Conservation (phyloP, 2,329 filamentous ascomycete genomes). For the Trichophyton rubrum region DNA sequence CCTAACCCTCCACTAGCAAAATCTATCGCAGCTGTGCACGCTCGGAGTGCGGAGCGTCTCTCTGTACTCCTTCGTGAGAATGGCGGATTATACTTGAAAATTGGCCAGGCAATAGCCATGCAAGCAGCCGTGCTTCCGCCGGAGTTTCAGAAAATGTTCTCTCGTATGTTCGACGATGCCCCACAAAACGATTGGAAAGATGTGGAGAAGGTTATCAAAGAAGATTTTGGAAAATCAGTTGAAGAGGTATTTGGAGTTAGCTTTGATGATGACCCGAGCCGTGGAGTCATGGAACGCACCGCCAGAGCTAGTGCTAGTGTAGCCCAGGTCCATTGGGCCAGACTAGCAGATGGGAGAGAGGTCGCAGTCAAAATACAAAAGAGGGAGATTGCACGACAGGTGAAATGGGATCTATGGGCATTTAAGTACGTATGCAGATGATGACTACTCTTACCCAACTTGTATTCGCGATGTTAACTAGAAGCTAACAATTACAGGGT, state of each 20-base stretch:
- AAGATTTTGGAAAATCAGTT: conserved; percentile 73
- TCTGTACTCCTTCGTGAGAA: conserved; percentile 73
- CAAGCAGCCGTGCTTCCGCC: conserved; percentile 87
- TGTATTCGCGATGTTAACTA: not conserved
- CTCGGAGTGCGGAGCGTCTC: conserved; percentile 68
- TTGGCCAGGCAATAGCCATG: conserved; percentile 97
- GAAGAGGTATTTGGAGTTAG: conserved; percentile 90
- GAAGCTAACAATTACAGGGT: conserved; percentile 39
- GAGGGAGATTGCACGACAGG: conserved; percentile 78
- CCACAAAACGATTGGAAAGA: conserved; percentile 83
- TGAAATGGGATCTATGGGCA: conserved; percentile 89
- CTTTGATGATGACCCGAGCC: conserved; percentile 54
- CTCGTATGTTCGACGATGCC: conserved; percentile 93
- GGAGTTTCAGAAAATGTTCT: conserved; percentile 93
- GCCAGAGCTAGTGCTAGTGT: conserved; percentile 73
- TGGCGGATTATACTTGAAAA: conserved; percentile 91
- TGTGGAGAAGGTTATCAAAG: conserved; percentile 68
- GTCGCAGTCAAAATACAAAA: conserved; percentile 97
- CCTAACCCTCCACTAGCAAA: conserved; percentile 61
- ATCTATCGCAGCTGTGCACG: conserved; percentile 64
- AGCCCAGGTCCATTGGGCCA: conserved; percentile 92
- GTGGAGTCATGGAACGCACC: conserved; percentile 57
- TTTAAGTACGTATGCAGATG: conserved; percentile 54
- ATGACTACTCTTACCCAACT: not conserved
- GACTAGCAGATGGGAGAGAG: conserved; percentile 71